A percentile compares a stretch with the other conserved stretches of the same genome.
Evolutionary conservation across 257 asterid genomes (phyloP).

Genomic region (Solanum neorickii): DNA sequence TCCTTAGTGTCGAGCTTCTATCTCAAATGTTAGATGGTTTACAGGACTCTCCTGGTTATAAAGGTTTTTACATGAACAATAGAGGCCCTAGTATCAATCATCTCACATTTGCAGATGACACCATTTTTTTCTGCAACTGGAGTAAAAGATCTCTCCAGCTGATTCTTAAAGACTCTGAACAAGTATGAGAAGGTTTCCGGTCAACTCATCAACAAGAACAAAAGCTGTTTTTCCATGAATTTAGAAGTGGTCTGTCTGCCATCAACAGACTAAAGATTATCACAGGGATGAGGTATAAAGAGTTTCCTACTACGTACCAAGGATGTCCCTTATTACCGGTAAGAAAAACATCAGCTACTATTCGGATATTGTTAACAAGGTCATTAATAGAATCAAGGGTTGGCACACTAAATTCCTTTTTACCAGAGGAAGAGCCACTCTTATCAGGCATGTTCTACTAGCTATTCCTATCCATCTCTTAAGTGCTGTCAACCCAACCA

Average conservation of each 20-base stretch:
- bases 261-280: too few species aligned
- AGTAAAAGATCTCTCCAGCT: not conserved
- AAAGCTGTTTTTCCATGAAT: too few species aligned
- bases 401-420: not conserved
- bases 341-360: too few species aligned
- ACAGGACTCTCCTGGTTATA: not conserved
- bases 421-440: not conserved
- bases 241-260: too few species aligned
- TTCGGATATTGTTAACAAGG: too few species aligned
- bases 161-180: not conserved
- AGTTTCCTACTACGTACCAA: too few species aligned
- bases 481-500: not conserved
- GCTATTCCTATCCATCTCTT: not conserved
- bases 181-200: not conserved
- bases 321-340: not conserved
- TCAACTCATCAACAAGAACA: not conserved
- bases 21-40: too few species aligned
- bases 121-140: not conserved
- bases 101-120: not conserved
- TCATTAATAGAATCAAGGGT: not conserved
- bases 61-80: not conserved
- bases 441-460: not conserved
- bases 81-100: not conserved
- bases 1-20: too few species aligned
- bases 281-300: too few species aligned